phyloP scores from a whole-genome alignment of 2,329 filamentous ascomycete species.

The Xylariaceae sp. region DNA sequence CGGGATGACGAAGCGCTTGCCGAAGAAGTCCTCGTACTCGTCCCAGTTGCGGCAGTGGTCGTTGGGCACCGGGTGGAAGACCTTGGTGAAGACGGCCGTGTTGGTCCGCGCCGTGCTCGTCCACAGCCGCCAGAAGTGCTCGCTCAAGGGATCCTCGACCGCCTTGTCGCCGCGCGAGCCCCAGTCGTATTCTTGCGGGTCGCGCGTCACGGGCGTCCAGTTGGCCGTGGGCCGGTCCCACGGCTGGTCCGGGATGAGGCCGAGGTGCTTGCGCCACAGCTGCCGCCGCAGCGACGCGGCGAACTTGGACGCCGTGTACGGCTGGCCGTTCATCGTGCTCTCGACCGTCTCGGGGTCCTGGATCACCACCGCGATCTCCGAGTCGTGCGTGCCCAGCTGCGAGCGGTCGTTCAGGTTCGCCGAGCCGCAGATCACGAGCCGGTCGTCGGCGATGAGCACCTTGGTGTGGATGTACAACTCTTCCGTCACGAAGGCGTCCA shows the following conservation, averaged over 20 bases:
- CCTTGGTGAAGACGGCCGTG: conserved; percentile 70
- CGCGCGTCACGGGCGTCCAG: conserved; percentile 64
- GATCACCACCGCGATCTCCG: conserved; percentile 83
- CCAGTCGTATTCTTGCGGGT: conserved; percentile 67
- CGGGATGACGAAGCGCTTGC: conserved; percentile 55
- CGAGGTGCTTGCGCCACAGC: conserved; percentile 87
- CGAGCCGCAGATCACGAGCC: conserved; percentile 75
- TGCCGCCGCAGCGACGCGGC: conserved; percentile 75
- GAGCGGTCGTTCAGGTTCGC: conserved; percentile 90
- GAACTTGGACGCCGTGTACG: conserved; percentile 66
- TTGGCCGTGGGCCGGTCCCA: conserved; percentile 63
- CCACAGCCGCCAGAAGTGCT: conserved; percentile 66
- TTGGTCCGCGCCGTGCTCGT: conserved; percentile 64
- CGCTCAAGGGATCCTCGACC: conserved; percentile 66
- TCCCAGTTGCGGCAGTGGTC: conserved; percentile 64
- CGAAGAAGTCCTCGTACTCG: conserved; percentile 66
- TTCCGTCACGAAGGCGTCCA: conserved; percentile 55
- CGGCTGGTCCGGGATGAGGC: conserved; percentile 67
- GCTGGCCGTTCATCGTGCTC: conserved; percentile 64
- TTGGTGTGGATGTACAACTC: conserved; percentile 78
- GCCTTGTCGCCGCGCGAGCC: conserved; percentile 58
- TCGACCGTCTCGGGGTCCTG: conserved; percentile 67
- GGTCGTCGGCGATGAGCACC: conserved; percentile 82
- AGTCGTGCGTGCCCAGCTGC: conserved; percentile 78
- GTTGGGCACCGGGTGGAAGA: conserved; percentile 73